Evolutionary conservation across 2,329 filamentous ascomycete species (phyloP), one percentile per base, ranked within the genome.

Genomic region (Phaeosphaeria sp.): DNA sequence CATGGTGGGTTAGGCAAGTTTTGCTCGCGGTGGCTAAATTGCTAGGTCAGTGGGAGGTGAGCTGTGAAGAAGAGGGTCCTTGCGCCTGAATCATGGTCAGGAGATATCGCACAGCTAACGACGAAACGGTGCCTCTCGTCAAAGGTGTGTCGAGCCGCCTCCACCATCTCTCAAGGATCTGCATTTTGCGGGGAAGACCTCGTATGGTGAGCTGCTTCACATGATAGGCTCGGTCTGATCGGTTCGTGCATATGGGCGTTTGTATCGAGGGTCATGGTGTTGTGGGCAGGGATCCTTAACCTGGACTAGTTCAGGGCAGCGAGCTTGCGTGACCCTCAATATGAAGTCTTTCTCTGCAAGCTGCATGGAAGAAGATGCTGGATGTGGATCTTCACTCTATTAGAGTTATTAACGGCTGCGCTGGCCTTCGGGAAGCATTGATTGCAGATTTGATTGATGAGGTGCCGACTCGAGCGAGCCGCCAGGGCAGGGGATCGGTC

Each of bases 311-410:
- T 39, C 49, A 59, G 49, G 56, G 53, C 22, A 39, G n/a, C 25
- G 47, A 33, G n/a, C 42, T 24, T 54, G 53, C 51, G 51, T 54
- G 53, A 60, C 53, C 51, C 53, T 45, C 42, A 27, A 49, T 54
- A 52, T 54, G 50, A 49, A 58, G 24, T 25, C 22, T 27, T 55
- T 49, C 51, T 21, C 48, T 52, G 39, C 49, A 40, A 46, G 33
- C 45, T 40, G 56, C 59, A 59, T 57, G 59, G 57, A 65, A 57
- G 49, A 46, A 20, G 36, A 65, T 61, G 62, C 58, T 62, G 57
- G 65, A 43, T 61, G 64, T 65, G 67, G 64, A 70, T 65, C 66
- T 67, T 61, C 66, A 63, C 63, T 67, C 63, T 60, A 64, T 68
- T 68, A 69, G 65, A 69, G 65, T 69, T 69, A 67, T 68, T 69